Base-by-base conservation (phyloP, 1,284 basidiomycete species). In the Taiwanofungus camphoratus region DNA sequence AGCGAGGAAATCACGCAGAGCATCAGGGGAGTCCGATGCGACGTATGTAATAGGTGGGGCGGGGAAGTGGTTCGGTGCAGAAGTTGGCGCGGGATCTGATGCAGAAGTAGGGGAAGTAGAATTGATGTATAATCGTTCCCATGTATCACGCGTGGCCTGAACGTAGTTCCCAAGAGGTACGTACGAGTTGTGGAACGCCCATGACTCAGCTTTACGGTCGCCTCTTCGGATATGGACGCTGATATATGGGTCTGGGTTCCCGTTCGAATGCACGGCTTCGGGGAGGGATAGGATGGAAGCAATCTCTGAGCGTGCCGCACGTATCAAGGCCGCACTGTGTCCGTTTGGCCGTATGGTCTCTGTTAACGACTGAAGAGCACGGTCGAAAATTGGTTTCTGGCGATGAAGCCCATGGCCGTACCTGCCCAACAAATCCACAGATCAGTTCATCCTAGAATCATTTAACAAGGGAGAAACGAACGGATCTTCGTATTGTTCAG, bases 171-270 rank as follows among this genome's bases (percentile, higher is more conserved):
- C 51, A 5, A 73, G 53, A 1, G 80, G 76, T 6, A 82, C 67
- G 51, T 74, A 69, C 29, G 61, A 55, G 21, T 65, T 60, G 44
- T 69, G 67, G 50, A 70, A 76, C 23, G 61, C 56, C 54, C 68
- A 76, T 8, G 70, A 72, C 13, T 59, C 53, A 7, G 76, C 69
- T 33, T 64, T 60, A 13, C 70, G 66, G 60, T 83, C 80, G 13
- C 81, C 81, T 26, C 71, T 69, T 29, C 80, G 74, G 46, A 83
- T 69, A 56, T 86, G 80, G 6, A 77, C 66, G 12, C 70, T 66
- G 32, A 79, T 56, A 56, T 82, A 83, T 4, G 56, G 57, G 18
- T 54, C 53, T 41, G 52, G 50, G 41, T 51, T 49, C 36, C 18
- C 15, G 21, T 32, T 19, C 20, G 42, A 18, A 15, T 50, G 9